Percentiles rank a stretch among this genome's conserved stretches.
These are phyloP conservation scores for Xylaria sp. DNA, from an alignment of 2,329 filamentous ascomycete genomes.

Conservation along the genomic window DNA sequence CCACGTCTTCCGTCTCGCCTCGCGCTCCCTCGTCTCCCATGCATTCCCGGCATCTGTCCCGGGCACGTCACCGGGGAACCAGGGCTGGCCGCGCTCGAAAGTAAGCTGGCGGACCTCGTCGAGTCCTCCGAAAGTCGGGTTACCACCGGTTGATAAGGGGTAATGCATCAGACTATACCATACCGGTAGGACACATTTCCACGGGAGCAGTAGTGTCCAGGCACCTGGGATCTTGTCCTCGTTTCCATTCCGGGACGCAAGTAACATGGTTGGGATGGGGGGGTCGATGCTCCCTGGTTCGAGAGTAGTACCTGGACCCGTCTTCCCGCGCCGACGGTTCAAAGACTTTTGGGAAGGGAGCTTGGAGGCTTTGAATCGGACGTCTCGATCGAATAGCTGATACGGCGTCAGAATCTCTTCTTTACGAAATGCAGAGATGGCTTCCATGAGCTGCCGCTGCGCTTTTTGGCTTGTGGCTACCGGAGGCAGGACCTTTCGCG, in stretches of 20 bases:
- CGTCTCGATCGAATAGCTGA: slow-evolving; percentile 74
- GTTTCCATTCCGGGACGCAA: slow-evolving; percentile 65
- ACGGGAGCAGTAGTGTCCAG: slow-evolving; percentile 88
- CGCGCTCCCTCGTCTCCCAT: slow-evolving; percentile 78
- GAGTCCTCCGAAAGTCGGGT: slow-evolving; percentile 83
- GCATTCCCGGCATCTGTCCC: slow-evolving; percentile 80
- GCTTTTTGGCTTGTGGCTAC: slow-evolving; percentile 44
- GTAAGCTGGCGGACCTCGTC: slow-evolving; percentile 81
- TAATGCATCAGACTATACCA: slow-evolving; percentile 90
- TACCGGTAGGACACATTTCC: slow-evolving; percentile 85
- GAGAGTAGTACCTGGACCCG: slow-evolving; percentile 71
- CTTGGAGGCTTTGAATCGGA: slow-evolving; percentile 71
- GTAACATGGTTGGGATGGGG: slow-evolving; percentile 78
- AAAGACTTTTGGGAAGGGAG: slow-evolving; percentile 82
- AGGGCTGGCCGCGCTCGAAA: slow-evolving; percentile 81
- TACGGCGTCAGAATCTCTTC: slow-evolving; percentile 61
- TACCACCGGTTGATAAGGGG: slow-evolving; percentile 80
- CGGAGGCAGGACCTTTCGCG: slow-evolving; percentile 61
- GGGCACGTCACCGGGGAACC: slow-evolving; percentile 88
- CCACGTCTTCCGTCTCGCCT: slow-evolving; percentile 72
- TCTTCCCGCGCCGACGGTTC: slow-evolving; percentile 76
- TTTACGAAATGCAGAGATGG: slow-evolving; percentile 74
- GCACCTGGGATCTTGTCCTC: slow-evolving; percentile 68
- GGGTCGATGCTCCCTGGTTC: slow-evolving; percentile 71
- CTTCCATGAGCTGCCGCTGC: slow-evolving; percentile 60